Base-by-base conservation (phyloP, 2,329 filamentous ascomycete species). In the Aspergillus udagawae region DNA sequence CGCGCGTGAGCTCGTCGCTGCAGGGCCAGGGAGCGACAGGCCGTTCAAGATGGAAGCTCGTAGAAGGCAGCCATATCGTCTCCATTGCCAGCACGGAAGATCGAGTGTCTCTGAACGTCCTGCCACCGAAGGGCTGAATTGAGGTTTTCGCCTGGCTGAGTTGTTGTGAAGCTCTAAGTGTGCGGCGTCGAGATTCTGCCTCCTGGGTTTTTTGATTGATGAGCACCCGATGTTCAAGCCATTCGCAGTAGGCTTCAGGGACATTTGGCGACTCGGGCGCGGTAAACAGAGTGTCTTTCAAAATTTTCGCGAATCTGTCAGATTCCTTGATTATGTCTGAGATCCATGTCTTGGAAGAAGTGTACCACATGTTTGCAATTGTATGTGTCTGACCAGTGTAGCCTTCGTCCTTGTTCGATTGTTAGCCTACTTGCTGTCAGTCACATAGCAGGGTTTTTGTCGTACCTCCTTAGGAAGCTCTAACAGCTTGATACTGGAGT, bases 1-100 rank as follows among this genome's bases (percentile, higher is more conserved):
- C 71, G 41, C 70, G 65, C 54, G 67, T 68, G 55, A 69, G 64
- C 54, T 73, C 71, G 32, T 68, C 67, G 38, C 55, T 57, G 17
- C 60, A 60, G 7, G 71, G 71, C 71, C 71, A 73, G 3, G 63
- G 61, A 12, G 71, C 68, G 25, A 56, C 52, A 17, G 42, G 57
- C 10, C 63, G 56, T 25, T 52, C 57, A 8, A 53, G 54, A 14
- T 50, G 54, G 38, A 54, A 17, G 28, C 51, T 32, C 10, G 49
- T 57, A 21, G 53, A 54, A 17, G 51, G 59, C 4, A 58, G 63
- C 70, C 70, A 73, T 29, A 72, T 70, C 1, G 69, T 68, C 49
- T 63, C 53, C 25, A 54, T 41, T 12, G 64, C 62, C 9, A 72
- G 58, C n/a, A 73, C 64, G 21, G 64, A 52, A 47, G 63, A 62